Percentiles rank a stretch among this genome's conserved stretches.
phyloP scores from a whole-genome alignment of 108 stramenopile genomes.

The Aurantiochytrium sp. region DNA sequence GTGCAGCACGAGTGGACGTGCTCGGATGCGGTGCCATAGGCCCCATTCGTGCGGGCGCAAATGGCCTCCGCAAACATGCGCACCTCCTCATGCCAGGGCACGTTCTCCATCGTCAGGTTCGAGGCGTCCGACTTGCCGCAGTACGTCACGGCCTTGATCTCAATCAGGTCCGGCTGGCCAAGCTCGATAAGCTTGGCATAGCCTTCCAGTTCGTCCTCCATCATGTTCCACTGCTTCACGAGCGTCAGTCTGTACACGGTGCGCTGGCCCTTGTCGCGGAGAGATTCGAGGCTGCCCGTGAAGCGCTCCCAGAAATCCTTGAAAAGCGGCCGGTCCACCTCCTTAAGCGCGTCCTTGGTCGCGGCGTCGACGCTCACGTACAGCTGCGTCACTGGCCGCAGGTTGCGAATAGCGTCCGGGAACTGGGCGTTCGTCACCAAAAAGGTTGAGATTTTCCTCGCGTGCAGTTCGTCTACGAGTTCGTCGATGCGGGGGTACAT shows the following conservation, averaged over 20 bases:
- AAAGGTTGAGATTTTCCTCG: slow-evolving; percentile 79
- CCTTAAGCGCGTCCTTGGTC: slow-evolving; percentile 79
- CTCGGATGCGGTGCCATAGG: slow-evolving; percentile 84
- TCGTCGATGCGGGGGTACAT: slow-evolving; percentile 94
- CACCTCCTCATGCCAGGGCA: slow-evolving; percentile 88
- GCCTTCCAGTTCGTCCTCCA: slow-evolving; percentile 75
- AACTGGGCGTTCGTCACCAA: slow-evolving; percentile 95
- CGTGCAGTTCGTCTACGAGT: slow-evolving; percentile 76
- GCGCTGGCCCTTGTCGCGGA: slow-evolving; percentile 80
- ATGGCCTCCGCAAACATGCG: slow-evolving; percentile 60
- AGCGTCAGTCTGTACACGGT: slow-evolving; percentile 92
- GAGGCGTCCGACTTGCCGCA: slow-evolving; percentile 91
- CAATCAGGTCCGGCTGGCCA: slow-evolving; percentile 80
- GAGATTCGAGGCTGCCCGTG: slow-evolving; percentile 58
- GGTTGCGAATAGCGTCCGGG: slow-evolving; percentile 74
- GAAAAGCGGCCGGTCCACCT: slow-evolving; percentile 82
- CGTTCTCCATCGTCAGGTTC: slow-evolving; percentile 88
- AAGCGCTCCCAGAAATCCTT: slow-evolving; percentile 91
- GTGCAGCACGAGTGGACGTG: slow-evolving; percentile 91
- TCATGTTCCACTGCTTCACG: slow-evolving; percentile 85
- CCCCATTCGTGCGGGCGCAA: slow-evolving; percentile 61
- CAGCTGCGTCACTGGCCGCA: slow-evolving; percentile 88
- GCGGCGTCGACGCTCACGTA: slow-evolving; percentile 88
- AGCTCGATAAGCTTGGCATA: slow-evolving; percentile 82
- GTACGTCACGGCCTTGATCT: slow-evolving; percentile 94